phyloP scores from a whole-genome alignment of 257 asterid species.

The Primulina tabacum region DNA sequence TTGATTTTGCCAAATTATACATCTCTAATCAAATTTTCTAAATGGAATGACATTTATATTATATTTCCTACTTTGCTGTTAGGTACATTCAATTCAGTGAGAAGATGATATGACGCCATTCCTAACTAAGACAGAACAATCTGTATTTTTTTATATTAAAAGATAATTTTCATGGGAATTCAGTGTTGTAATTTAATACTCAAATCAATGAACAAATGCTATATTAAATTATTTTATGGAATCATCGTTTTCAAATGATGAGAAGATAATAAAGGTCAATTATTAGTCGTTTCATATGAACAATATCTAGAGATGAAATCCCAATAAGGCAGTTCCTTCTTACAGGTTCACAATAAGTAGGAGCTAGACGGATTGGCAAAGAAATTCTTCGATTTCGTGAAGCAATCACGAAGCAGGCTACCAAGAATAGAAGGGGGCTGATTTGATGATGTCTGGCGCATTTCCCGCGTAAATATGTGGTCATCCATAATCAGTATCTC shows the following conservation, averaged over 20 bases:
- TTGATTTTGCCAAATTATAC: too few relatives aligned
- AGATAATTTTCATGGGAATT: too few relatives aligned
- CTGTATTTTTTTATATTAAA: too few relatives aligned
- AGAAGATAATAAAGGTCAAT: neutral
- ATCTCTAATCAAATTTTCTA: too few relatives aligned
- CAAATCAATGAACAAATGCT: neutral
- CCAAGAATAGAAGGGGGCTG: conserved; percentile 65
- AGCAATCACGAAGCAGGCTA: conserved; percentile 44
- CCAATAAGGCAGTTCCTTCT: neutral
- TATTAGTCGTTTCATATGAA: neutral
- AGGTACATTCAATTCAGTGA: too few relatives aligned
- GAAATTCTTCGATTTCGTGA: conserved; percentile 58
- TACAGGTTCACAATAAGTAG: conserved; percentile 39
- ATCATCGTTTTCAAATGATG: neutral
- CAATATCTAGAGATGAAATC: neutral
- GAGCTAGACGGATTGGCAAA: conserved; percentile 77
- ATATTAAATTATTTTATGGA: neutral
- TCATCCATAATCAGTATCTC: conserved; percentile 67
- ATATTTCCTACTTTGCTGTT: too few relatives aligned
- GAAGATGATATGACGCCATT: too few relatives aligned
- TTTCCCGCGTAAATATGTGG: conserved; percentile 52
- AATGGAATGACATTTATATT: too few relatives aligned
- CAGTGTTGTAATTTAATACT: too few relatives aligned
- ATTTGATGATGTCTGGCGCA: conserved; percentile 46
- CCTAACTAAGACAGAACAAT: too few relatives aligned